These are phyloP conservation scores for Colletotrichum liriopes DNA, from an alignment of 2,329 filamentous ascomycete species.

Conservation along the genomic window DNA sequence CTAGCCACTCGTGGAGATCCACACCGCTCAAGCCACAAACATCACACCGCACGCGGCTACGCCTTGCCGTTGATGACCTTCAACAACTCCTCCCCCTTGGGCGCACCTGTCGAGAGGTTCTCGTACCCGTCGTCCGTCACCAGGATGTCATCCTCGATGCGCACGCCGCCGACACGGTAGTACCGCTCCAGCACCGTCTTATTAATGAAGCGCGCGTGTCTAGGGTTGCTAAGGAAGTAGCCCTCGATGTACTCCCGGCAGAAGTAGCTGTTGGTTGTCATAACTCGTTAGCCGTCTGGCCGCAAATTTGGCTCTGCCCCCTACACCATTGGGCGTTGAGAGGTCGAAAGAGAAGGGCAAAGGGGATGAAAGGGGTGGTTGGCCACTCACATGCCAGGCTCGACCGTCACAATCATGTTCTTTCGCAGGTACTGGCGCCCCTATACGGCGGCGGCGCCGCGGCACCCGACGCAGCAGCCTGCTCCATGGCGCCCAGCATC, in stretches of 20 bases:
- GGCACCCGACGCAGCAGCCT: slow-evolving; percentile 37
- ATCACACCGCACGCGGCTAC: not conserved
- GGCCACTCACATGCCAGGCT: slow-evolving; percentile 76
- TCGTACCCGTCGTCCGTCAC: slow-evolving; percentile 85
- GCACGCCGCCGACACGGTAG: slow-evolving; percentile 87
- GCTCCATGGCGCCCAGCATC: slow-evolving; percentile 51
- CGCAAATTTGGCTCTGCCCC: not conserved
- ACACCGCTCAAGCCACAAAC: not conserved
- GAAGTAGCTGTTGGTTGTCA: slow-evolving; percentile 73
- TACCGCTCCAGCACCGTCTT: slow-evolving; percentile 75
- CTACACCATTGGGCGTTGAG: not conserved
- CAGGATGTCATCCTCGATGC: slow-evolving; percentile 93
- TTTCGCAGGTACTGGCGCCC: slow-evolving; percentile 63
- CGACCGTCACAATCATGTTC: slow-evolving; percentile 83
- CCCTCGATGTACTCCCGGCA: slow-evolving; percentile 80
- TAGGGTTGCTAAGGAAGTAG: slow-evolving; percentile 73
- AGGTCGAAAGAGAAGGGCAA: not conserved
- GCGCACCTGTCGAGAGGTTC: slow-evolving; percentile 82
- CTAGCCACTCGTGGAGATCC: not conserved
- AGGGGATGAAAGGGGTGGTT: not conserved
- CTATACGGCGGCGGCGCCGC: slow-evolving; percentile 49
- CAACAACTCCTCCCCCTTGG: slow-evolving; percentile 82
- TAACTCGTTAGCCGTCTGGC: slow-evolving; percentile 16
- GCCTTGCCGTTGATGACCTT: slow-evolving; percentile 67
- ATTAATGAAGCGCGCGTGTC: slow-evolving; percentile 77